Percentiles rank a stretch among this genome's conserved stretches.
Conservation (phyloP, 371 early-diverging fungal species). For the Lichtheimia hyalospora region DNA sequence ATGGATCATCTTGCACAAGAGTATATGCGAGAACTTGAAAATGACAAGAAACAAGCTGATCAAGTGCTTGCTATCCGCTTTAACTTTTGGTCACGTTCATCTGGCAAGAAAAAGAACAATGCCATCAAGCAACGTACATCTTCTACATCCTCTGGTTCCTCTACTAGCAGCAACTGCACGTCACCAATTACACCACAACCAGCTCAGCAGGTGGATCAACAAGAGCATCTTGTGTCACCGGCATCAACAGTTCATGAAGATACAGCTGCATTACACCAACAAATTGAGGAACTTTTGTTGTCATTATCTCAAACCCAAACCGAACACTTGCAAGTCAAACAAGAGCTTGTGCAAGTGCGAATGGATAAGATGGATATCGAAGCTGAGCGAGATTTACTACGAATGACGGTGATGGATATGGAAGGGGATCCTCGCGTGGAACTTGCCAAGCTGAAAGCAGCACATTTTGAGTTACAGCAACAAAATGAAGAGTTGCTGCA, state of each 20-base stretch:
- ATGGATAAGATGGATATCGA: conserved; percentile 63
- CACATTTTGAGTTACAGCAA: conserved; percentile 31
- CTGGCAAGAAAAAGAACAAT: conserved; percentile 37
- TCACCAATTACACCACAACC: background rate
- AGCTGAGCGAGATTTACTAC: conserved; percentile 41
- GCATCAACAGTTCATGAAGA: conserved; percentile 13
- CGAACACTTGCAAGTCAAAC: conserved; percentile 57
- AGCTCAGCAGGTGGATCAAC: background rate
- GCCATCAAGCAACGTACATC: background rate
- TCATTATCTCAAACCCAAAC: conserved; percentile 57
- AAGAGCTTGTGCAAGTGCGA: conserved; percentile 50
- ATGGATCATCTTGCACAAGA: conserved; percentile 74
- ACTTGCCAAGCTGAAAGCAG: conserved; percentile 17
- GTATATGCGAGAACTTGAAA: conserved; percentile 62
- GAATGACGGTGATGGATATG: conserved; percentile 27
- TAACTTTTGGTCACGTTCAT: conserved; percentile 39
- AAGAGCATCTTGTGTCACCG: background rate
- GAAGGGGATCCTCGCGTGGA: conserved; percentile 7
- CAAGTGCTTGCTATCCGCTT: conserved; percentile 58
- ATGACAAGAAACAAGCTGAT: conserved; percentile 62
- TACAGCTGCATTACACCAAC: conserved; percentile 54
- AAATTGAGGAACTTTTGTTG: conserved; percentile 59
- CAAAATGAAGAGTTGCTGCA: conserved; percentile 35
- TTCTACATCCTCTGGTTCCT: background rate
- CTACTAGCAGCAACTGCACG: background rate